These are phyloP conservation scores for Starmerella lactis-condensi DNA, from an alignment of 805 yeast species.

Conservation along the genomic window DNA sequence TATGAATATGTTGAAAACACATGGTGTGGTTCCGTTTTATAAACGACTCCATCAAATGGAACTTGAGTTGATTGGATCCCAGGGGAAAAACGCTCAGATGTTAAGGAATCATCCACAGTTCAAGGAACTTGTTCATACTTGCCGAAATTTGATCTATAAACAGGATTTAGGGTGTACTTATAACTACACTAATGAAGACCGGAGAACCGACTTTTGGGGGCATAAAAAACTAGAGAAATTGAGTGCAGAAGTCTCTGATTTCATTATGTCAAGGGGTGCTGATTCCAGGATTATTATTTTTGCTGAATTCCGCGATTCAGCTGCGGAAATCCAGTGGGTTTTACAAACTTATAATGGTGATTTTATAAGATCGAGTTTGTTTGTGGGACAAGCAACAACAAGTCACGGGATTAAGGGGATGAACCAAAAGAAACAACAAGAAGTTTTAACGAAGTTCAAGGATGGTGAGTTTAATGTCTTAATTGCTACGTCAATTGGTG, in stretches of 20 bases:
- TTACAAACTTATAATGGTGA: slow-evolving; percentile 23
- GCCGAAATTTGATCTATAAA: slow-evolving; percentile 28
- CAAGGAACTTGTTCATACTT: slow-evolving; percentile 26
- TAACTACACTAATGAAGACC: slow-evolving; percentile 5
- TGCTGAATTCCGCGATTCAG: slow-evolving; percentile 78
- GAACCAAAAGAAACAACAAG: slow-evolving; percentile 78
- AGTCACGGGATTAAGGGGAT: slow-evolving; percentile 40
- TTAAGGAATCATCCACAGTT: slow-evolving; percentile 40
- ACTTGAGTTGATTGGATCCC: slow-evolving; percentile 16
- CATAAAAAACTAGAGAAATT: slow-evolving; percentile 59
- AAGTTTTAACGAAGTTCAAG: slow-evolving; percentile 55
- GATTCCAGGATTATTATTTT: slow-evolving; percentile 61
- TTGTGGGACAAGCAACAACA: slow-evolving; percentile 70
- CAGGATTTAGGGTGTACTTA: slow-evolving; percentile 14
- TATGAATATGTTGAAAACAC: slow-evolving; percentile 38
- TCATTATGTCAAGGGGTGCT: slow-evolving; percentile 28
- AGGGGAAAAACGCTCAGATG: slow-evolving; percentile 32
- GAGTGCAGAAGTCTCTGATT: slow-evolving; percentile 37
- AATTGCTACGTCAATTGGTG: slow-evolving; percentile 95
- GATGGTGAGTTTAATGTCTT: slow-evolving; percentile 55
- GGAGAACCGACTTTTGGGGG: slow-evolving; percentile 25
- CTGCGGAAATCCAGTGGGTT: slow-evolving; percentile 60
- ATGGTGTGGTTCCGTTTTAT: slow-evolving; percentile 67
- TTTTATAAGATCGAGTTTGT: slow-evolving; percentile 52
- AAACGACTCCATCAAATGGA: slow-evolving; percentile 39